Base-by-base conservation (phyloP, 2,329 filamentous ascomycete species). In the Fusarium sp. region DNA sequence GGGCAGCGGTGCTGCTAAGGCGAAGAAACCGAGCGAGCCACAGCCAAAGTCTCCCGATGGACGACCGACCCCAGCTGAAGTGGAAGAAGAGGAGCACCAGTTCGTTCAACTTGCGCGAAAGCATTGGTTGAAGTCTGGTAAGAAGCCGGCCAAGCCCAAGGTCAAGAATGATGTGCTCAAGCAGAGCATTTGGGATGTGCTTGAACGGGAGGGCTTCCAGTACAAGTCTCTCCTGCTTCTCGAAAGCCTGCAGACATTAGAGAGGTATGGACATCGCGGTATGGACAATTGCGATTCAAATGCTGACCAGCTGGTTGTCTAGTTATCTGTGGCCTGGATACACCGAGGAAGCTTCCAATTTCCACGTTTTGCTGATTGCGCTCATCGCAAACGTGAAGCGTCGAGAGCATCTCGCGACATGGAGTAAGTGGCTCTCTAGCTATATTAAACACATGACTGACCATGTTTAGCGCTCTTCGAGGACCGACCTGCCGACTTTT, bases 241-340 rank as follows among this genome's bases (percentile, higher is more conserved):
- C 55, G 96, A 99, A 80, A 95, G 94, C 71, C 80, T 98, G 72
- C 96, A 97, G 81, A 89, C 94, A 40, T 81, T 99, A 60, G 96
- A 99, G 78, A 91, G 86, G 90, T 92, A 81, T 23, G 59, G 17
- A 9, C 43, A 43, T 26, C 14, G 10, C 23, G 4, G 21, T 7
- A 6, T 15, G 36, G 15, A n/a, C 14, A 6, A 24, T 7, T n/a
- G 12, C 21, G 11, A 20, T 80, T 14, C 7, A 17, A n/a, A 30
- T n/a, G 43, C 76, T 79, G 58, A 79, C 65, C 30, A 23, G 5
- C 4, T n/a, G 20, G 38, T 26, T 15, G 10, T 32, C 10, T 50
- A 92, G 93, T 75, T 98, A 97, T 76, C 85, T 99, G 26, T 99
- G 96, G 96, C 96, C 96, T 44, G 93, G 91, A 50, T 99, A 96